Evolutionary conservation across 495 filamentous ascomycete genomes (phyloP).

Genomic region (Hypoxylon intermedium): DNA sequence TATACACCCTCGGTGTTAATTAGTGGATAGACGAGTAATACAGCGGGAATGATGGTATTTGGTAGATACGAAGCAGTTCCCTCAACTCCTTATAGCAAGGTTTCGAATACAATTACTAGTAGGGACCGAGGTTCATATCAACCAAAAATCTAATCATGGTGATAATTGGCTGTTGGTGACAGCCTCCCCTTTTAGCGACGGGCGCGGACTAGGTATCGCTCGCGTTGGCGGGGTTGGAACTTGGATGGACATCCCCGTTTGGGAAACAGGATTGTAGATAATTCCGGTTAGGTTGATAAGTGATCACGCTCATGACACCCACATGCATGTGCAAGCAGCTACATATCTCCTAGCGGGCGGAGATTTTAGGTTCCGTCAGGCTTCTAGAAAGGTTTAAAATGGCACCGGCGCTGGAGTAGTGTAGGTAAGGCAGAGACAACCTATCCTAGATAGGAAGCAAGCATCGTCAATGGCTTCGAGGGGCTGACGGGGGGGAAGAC

Average conservation of each 20-base stretch:
- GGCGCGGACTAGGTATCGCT: neutral
- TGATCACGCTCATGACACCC: conserved; percentile 10
- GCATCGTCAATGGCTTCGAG: neutral
- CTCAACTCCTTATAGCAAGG: too few relatives aligned
- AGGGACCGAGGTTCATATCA: too few relatives aligned
- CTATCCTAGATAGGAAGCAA: neutral
- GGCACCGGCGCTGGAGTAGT: conserved; percentile 10
- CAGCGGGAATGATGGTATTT: too few relatives aligned
- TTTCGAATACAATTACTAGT: too few relatives aligned
- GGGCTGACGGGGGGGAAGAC: neutral
- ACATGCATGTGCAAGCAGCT: conserved; percentile 13
- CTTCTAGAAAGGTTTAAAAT: conserved; percentile 39
- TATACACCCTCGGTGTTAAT: too few relatives aligned
- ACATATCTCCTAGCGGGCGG: conserved; percentile 14
- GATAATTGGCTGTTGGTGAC: neutral
- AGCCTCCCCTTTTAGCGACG: neutral
- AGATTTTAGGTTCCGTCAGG: conserved; percentile 33
- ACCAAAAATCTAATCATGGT: too few relatives aligned
- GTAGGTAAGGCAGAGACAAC: neutral
- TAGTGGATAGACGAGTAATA: too few relatives aligned
- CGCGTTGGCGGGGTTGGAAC: conserved; percentile 12
- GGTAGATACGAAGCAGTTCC: too few relatives aligned
- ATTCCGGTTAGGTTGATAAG: conserved; percentile 19
- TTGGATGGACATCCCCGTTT: conserved; percentile 17
- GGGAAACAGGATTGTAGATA: conserved; percentile 11